A percentile compares a stretch with the other conserved stretches of the same genome.
phyloP scores from a whole-genome alignment of 2,329 filamentous ascomycete species.

The Colletotrichum gigasporum region DNA sequence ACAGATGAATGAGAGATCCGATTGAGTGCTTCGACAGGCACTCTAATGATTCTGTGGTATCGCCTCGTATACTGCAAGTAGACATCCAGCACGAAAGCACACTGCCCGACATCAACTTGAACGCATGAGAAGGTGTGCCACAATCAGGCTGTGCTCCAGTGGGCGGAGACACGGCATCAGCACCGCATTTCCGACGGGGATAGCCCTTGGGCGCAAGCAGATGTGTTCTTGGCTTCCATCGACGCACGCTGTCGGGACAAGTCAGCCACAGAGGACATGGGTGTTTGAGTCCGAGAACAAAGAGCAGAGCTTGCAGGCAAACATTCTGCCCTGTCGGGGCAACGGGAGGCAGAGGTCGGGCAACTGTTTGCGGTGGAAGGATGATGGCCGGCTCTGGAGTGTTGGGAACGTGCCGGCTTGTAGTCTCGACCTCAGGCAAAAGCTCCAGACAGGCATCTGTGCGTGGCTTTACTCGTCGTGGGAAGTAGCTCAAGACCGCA shows the following conservation, averaged over 20 bases:
- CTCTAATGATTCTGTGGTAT: neutral
- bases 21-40: neutral
- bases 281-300: neutral
- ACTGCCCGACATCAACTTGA: neutral
- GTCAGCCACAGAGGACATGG: neutral
- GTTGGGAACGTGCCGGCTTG: neutral
- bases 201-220: neutral
- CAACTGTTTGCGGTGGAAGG: neutral
- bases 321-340: neutral
- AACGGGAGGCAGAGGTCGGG: neutral
- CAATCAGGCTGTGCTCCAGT: conserved; percentile 1
- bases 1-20: no score
- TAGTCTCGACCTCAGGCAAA: neutral
- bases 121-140: neutral
- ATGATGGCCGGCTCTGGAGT: neutral
- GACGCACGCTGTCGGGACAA: neutral
- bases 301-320: neutral
- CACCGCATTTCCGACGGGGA: neutral
- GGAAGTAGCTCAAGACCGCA: neutral
- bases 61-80: conserved; percentile 1
- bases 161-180: conserved; percentile 2
- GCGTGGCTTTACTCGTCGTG: neutral
- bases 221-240: neutral
- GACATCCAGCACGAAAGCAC: neutral
- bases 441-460: neutral